A percentile compares a stretch with the other conserved stretches of the same genome.
phyloP scores from a whole-genome alignment of 164 flowering plant species.

The Annona squamosa region DNA sequence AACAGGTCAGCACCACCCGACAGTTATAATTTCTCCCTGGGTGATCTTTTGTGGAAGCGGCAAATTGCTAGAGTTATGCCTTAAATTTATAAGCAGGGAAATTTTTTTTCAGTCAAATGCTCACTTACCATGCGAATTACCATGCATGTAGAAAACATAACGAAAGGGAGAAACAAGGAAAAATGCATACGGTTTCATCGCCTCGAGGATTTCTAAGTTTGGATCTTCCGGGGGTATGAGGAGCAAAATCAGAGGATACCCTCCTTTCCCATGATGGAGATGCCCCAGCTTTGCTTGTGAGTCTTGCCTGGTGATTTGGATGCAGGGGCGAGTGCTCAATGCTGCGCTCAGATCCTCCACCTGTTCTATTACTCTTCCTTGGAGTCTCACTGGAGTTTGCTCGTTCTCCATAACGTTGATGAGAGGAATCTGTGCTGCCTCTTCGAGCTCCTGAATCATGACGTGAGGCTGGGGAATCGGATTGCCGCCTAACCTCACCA shows the following conservation, averaged over 20 bases:
- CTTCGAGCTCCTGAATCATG: conserved; percentile 15
- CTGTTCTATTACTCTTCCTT: conserved; percentile 15
- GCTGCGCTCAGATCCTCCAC: conserved; percentile 34
- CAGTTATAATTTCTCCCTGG: neutral
- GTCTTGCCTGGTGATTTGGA: conserved; percentile 27
- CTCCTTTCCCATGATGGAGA: conserved; percentile 46
- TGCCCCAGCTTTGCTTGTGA: conserved; percentile 27
- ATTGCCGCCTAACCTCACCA: conserved; percentile 24
- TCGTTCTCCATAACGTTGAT: conserved; percentile 5
- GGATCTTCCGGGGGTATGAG: conserved; percentile 42
- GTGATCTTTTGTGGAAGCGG: neutral
- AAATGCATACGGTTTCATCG: conserved; percentile 34
- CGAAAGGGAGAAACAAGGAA: neutral
- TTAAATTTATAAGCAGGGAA: neutral
- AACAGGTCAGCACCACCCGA: neutral
- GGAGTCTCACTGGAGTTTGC: conserved; percentile 6
- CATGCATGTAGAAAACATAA: neutral
- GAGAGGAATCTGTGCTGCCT: conserved; percentile 14
- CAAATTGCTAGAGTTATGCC: neutral
- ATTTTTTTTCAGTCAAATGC: neutral
- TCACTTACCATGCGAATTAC: neutral
- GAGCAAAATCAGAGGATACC: conserved; percentile 31
- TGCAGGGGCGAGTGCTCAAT: conserved; percentile 40
- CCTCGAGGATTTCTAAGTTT: conserved; percentile 31
- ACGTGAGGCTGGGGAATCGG: conserved; percentile 24